Evolutionary conservation across 73 alveolate species (phyloP).

Genomic region (Stentor roeselii): DNA sequence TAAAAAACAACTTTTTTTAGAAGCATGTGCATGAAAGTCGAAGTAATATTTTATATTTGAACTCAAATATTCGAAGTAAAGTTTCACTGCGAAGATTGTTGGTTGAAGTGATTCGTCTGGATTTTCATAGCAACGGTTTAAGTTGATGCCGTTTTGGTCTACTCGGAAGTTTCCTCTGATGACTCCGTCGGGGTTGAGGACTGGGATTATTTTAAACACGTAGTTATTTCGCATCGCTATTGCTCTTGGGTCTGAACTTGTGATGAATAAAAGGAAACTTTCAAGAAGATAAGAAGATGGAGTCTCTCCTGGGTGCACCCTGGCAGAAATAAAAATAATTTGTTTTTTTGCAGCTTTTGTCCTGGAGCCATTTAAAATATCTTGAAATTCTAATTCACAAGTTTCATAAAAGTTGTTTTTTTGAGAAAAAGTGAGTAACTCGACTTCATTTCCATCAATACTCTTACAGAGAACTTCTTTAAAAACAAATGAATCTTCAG

Average conservation of each 20-base stretch:
- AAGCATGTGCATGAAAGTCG: conserved; percentile 71
- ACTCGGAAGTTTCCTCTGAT: conserved; percentile 49
- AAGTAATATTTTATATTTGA: conserved; percentile 39
- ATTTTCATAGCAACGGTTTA: conserved; percentile 46
- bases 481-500: neutral
- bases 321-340: conserved; percentile 37
- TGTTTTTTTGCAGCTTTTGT: conserved; percentile 33
- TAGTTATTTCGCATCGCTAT: conserved; percentile 32
- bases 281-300: conserved; percentile 29
- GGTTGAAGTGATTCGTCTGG: conserved; percentile 54
- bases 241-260: conserved; percentile 34
- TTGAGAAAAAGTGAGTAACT: neutral
- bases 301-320: conserved; percentile 46
- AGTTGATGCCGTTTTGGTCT: conserved; percentile 42
- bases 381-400: neutral
- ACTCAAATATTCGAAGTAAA: conserved; percentile 50
- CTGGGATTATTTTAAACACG: conserved; percentile 55
- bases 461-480: conserved; percentile 1
- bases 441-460: neutral
- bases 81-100: conserved; percentile 60
- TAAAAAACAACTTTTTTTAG: conserved; percentile 57
- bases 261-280: conserved; percentile 1
- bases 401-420: conserved; percentile 22
- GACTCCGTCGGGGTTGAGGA: conserved; percentile 63
- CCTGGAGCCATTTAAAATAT: neutral